Evolutionary conservation across 768 basidiomycete species (phyloP).

Genomic region (Amanita fuliginea): DNA sequence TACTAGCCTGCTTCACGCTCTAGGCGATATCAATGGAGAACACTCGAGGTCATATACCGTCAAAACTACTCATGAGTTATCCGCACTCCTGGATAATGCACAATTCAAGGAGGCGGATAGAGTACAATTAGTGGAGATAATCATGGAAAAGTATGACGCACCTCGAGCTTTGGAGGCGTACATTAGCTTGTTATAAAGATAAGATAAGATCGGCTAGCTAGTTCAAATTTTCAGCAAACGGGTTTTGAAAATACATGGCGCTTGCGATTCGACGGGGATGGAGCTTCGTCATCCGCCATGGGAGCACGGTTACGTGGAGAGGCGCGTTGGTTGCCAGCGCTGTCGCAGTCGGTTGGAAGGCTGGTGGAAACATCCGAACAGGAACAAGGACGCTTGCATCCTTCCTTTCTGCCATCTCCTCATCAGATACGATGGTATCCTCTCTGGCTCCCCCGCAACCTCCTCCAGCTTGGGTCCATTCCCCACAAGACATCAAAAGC

Average conservation of each 20-base stretch:
- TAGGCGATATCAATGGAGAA: conserved; percentile 42
- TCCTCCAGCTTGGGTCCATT: conserved; percentile 57
- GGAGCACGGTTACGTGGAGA: conserved; percentile 22
- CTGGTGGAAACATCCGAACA: conserved; percentile 29
- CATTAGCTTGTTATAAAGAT: conserved; percentile 18
- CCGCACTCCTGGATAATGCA: conserved; percentile 49
- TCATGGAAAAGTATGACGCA: conserved; percentile 66
- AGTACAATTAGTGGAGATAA: conserved; percentile 73
- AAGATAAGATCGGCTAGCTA: conserved; percentile 19
- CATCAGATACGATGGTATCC: conserved; percentile 26
- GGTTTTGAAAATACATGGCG: conserved; percentile 15
- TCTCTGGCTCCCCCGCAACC: conserved; percentile 52
- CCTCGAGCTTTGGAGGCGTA: conserved; percentile 46
- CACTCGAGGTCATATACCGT: conserved; percentile 56
- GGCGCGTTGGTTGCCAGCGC: conserved; percentile 29
- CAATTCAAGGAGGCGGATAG: conserved; percentile 52
- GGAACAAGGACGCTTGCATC: conserved; percentile 9
- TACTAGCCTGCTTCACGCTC: conserved; percentile 47
- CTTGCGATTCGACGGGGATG: conserved; percentile 17
- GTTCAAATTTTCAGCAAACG: no score
- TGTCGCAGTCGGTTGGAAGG: conserved; percentile 19
- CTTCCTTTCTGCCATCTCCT: conserved; percentile 17
- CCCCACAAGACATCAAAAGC: conserved; percentile 43
- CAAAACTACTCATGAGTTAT: conserved; percentile 54
- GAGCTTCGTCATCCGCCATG: conserved; percentile 14